Evolutionary conservation across 202 grass and related monocot species (phyloP).

Genomic region (Musa balbisiana): DNA sequence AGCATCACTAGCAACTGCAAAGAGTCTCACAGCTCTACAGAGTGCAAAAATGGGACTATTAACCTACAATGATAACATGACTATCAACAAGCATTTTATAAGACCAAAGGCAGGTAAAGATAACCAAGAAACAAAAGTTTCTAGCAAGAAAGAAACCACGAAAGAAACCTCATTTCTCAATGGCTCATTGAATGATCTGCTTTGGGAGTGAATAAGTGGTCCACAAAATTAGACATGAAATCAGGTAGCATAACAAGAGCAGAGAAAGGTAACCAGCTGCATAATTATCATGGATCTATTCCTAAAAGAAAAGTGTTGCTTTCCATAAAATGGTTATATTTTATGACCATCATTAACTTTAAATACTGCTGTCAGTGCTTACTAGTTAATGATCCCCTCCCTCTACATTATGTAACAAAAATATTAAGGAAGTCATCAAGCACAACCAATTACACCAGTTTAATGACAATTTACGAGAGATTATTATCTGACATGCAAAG

Average conservation of each 20-base stretch:
- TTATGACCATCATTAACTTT: not conserved
- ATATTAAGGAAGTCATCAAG: not conserved
- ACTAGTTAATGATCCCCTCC: not conserved
- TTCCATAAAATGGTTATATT: not conserved
- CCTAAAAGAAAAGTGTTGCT: not conserved
- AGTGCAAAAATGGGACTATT: conserved; percentile 58
- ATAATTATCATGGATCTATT: not conserved
- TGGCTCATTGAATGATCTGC: no score
- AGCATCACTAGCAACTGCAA: conserved; percentile 33
- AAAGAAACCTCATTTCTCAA: not conserved
- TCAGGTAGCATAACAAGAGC: not conserved
- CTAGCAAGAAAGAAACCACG: conserved; percentile 1
- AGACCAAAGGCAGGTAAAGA: conserved; percentile 17
- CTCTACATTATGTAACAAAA: not conserved
- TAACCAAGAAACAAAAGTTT: not conserved
- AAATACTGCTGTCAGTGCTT: not conserved
- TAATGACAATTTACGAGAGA: no score
- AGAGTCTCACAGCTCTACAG: conserved; percentile 65
- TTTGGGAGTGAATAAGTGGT: no score
- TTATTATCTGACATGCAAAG: not conserved
- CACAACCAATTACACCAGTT: no score
- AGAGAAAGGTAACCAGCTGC: not conserved
- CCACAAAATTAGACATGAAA: no score
- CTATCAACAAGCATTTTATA: conserved; percentile 26
- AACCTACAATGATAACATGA: conserved; percentile 37